Evolutionary conservation across 129 eudicot genomes (phyloP).

Genomic region (Lactuca saligna): DNA sequence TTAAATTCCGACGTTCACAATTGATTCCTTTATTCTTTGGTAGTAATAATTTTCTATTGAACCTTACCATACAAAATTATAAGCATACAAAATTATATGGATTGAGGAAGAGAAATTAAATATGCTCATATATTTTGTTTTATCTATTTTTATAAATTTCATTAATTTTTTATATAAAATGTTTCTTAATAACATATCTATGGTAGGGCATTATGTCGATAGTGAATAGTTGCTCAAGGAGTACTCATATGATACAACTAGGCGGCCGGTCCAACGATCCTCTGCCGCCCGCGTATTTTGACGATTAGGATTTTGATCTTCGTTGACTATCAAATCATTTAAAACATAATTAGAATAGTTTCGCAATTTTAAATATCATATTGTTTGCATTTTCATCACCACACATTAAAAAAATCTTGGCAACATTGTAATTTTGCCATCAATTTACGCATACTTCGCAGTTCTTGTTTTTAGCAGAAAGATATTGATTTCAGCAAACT

Average conservation of each 20-base stretch:
- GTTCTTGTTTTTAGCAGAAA: constrained; percentile 15
- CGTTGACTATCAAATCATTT: constrained; percentile 21
- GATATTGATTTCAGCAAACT: constrained; percentile 15
- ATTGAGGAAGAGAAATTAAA: no score
- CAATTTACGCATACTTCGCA: constrained; percentile 2
- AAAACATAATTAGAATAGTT: constrained; percentile 10
- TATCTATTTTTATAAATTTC: no score
- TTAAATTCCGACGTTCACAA: no score
- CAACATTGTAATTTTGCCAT: constrained; percentile 5
- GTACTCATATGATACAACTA: no score
- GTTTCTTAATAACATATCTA: no score
- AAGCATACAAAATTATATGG: no score
- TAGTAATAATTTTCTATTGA: no score
- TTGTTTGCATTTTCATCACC: constrained; percentile 3
- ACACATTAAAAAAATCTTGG: background rate
- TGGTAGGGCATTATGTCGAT: background rate
- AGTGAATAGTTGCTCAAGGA: no score
- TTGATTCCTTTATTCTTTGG: no score
- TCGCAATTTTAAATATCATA: constrained; percentile 10
- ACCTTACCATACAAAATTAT: no score
- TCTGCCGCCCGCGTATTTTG: constrained; percentile 8
- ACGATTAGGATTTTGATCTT: constrained; percentile 24
- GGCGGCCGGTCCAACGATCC: background rate
- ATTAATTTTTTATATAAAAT: no score
- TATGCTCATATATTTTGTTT: no score